Base-by-base conservation (phyloP, 768 basidiomycete species). In the Exsudoporus frostii region DNA sequence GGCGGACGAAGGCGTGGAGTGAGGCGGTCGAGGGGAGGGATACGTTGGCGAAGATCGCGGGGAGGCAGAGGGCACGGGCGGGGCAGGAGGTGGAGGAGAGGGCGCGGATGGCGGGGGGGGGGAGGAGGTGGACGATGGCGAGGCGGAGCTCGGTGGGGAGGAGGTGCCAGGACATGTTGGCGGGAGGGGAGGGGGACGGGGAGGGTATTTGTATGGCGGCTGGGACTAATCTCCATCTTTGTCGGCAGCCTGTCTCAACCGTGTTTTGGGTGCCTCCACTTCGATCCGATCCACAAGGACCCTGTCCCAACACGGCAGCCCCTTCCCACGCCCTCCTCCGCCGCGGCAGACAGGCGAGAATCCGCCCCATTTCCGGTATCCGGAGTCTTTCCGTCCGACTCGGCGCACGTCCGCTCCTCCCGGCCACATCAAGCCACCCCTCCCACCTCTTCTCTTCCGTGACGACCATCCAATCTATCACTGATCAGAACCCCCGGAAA, bases 131-230 rank as follows among this genome's bases (percentile, higher is more conserved):
- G 42, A 85, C 69, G 65, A 90, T 60, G 25, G 78, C 71, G 59
- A 85, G 75, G 69, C 81, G 82, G 67, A 90, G 81, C 58, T 90
- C 88, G 0, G 73, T 72, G 41, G 88, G 88, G 57, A 90, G 83
- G 22, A 66, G 45, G 55, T 74, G 62, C 87, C 87, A 88, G 45
- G 69, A 53, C 55, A 67, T 61, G 47, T 13, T 37, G 20, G 30
- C n/a, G 11, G 34, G 13, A 15, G 45, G 32, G 17, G 32, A 9
- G 24, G 11, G 7, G 15, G 22, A 9, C 17, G 7, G 19, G 25
- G 22, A 11, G 9, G 34, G 25, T 43, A 40, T 55, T 53, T 45
- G 41, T 42, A 14, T n/a, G 17, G 14, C 5, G 14, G 7, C 22
- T 5, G 24, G 2, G 15, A 22, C 44, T 38, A 41, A 59, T 60